Evolutionary conservation across 225 moss, liverwort and hornwort genomes (phyloP).

Genomic region (Physcomitrellopsis africana): DNA sequence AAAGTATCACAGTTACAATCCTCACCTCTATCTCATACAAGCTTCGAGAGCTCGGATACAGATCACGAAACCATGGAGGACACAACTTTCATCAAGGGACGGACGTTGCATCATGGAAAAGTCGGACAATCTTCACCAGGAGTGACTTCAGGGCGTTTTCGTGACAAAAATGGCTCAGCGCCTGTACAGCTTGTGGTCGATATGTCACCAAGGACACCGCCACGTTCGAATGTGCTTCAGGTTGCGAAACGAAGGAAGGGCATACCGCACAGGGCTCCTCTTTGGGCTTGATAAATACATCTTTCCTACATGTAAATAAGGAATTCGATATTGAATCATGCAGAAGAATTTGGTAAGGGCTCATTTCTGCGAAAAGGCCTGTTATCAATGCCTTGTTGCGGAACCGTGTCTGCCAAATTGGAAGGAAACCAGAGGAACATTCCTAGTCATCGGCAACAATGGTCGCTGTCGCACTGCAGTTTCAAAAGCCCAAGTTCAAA

Average conservation of each 20-base stretch:
- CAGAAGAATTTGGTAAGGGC: constrained; percentile 30
- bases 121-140: constrained; percentile 36
- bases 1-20: constrained; percentile 61
- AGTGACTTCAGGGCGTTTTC: constrained; percentile 44
- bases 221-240: constrained; percentile 68
- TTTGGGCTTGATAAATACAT: constrained; percentile 45
- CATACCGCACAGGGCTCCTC: constrained; percentile 92
- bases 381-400: constrained; percentile 28
- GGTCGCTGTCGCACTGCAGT: constrained; percentile 31
- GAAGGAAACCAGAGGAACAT: constrained; percentile 19
- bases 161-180: constrained; percentile 36
- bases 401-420: constrained; percentile 19
- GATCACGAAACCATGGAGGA: constrained; percentile 53
- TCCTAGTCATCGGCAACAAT: constrained; percentile 28
- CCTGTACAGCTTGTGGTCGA: constrained; percentile 53
- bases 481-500: constrained; percentile 29
- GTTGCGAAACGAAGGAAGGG: constrained; percentile 90
- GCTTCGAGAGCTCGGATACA: constrained; percentile 55
- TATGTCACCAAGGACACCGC: constrained; percentile 90
- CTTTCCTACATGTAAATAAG: constrained; percentile 45
- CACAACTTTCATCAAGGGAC: constrained; percentile 43
- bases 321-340: constrained; percentile 45
- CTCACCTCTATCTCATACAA: constrained; percentile 49
- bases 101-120: constrained; percentile 35
- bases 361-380: constrained; percentile 10